These are phyloP conservation scores for Oenanthe javanica DNA, from an alignment of 140 eudicot genomes.

Conservation along the genomic window DNA sequence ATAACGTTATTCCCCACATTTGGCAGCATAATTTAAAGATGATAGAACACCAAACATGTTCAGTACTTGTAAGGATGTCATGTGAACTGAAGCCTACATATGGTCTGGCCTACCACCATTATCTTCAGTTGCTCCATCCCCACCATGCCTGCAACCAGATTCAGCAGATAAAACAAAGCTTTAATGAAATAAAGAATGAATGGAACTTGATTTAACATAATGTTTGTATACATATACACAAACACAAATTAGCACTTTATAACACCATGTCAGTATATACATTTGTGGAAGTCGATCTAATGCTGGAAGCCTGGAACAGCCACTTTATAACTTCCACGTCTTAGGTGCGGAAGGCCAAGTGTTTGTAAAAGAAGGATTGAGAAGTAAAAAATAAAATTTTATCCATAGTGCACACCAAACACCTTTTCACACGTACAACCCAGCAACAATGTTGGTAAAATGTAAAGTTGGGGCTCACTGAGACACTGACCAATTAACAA, in stretches of 20 bases:
- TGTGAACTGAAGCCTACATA: not conserved
- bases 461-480: too few relatives aligned
- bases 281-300: too few relatives aligned
- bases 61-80: not conserved
- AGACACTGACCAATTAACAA: too few relatives aligned
- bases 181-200: not conserved
- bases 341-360: too few relatives aligned
- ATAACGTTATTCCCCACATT: not conserved
- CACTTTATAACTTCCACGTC: too few relatives aligned
- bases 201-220: not conserved
- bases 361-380: too few relatives aligned
- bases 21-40: not conserved
- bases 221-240: not conserved
- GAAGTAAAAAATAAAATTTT: too few relatives aligned
- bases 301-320: too few relatives aligned
- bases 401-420: too few relatives aligned
- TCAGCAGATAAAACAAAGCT: not conserved
- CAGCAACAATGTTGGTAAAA: too few relatives aligned
- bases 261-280: too few relatives aligned
- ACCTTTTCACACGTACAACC: too few relatives aligned
- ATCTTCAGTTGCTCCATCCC: slow-evolving; percentile 1
- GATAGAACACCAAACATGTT: not conserved
- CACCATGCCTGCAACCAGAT: slow-evolving; percentile 8
- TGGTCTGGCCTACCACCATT: slow-evolving; percentile 8
- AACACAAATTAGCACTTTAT: not conserved